Evolutionary conservation across 768 basidiomycete genomes (phyloP).

Genomic region (Mycena olivaceomarginata): DNA sequence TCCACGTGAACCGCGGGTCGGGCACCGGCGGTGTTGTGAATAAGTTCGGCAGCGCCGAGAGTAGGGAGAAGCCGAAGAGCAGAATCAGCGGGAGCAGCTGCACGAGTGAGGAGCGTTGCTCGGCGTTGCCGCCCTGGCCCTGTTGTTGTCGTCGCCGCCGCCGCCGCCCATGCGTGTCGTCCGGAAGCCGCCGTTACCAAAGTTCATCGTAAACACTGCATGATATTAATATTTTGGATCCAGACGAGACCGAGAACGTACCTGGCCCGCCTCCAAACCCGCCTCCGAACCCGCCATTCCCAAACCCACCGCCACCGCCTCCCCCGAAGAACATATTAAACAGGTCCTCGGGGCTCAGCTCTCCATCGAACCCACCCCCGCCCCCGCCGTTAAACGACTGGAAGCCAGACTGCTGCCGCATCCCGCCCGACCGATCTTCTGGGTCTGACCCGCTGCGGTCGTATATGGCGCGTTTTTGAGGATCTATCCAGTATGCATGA

Average conservation of each 20-base stretch:
- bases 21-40: constrained; percentile 81
- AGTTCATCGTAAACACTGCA: constrained; percentile 84
- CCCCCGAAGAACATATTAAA: constrained; percentile 99
- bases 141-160: constrained; percentile 54
- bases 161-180: constrained; percentile 74
- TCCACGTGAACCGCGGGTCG: constrained; percentile 89
- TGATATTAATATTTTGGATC: constrained; percentile 8
- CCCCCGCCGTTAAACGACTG: constrained; percentile 66
- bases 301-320: constrained; percentile 71
- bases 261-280: constrained; percentile 76
- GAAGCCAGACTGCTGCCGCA: constrained; percentile 72
- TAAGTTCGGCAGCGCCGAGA: constrained; percentile 87
- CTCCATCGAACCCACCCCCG: constrained; percentile 80
- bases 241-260: constrained; percentile 48
- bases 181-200: constrained; percentile 90
- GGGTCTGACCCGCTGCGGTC: constrained; percentile 93
- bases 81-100: constrained; percentile 92
- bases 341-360: constrained; percentile 95
- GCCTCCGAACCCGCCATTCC: constrained; percentile 58
- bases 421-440: constrained; percentile 86
- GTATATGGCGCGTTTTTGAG: constrained; percentile 91
- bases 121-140: constrained; percentile 58
- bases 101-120: constrained; percentile 78
- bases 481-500: constrained; percentile 66
- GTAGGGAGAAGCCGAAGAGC: constrained; percentile 88